Conservation (phyloP, 441 rosid genomes). For the Corymbia calophylla region DNA sequence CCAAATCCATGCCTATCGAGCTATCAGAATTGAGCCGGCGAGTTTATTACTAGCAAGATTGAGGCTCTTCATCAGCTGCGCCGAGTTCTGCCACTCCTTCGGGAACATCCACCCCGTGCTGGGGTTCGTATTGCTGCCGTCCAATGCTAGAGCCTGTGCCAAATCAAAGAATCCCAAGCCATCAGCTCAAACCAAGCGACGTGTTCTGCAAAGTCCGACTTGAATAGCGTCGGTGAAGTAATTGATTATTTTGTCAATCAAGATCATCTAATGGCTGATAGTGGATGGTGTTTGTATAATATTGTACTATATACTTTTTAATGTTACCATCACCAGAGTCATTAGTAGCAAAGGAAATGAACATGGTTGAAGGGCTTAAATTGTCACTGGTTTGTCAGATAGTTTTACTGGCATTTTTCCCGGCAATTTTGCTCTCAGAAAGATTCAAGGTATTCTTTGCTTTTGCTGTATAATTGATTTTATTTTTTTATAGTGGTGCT, state of each 20-base stretch:
- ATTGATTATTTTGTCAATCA: too few relatives aligned
- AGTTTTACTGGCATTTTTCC: too few relatives aligned
- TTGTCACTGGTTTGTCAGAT: background rate
- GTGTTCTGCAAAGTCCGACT: background rate
- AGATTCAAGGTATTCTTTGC: too few relatives aligned
- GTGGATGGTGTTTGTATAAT: too few relatives aligned
- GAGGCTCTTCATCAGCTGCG: constrained; percentile 51
- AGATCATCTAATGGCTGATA: too few relatives aligned
- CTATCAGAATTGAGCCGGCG: constrained; percentile 47
- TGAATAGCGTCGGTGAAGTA: background rate
- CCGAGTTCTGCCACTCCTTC: constrained; percentile 30
- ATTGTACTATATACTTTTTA: too few relatives aligned
- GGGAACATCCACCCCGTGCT: constrained; percentile 58
- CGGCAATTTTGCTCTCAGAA: background rate
- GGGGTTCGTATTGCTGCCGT: constrained; percentile 42
- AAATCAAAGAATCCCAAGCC: background rate
- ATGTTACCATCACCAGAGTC: too few relatives aligned
- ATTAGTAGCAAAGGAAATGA: too few relatives aligned
- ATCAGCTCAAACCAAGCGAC: background rate
- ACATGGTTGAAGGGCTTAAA: background rate
- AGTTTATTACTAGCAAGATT: constrained; percentile 46
- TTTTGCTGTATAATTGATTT: background rate
- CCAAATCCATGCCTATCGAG: constrained; percentile 35
- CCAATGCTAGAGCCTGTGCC: constrained; percentile 43
- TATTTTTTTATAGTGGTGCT: background rate